These are phyloP conservation scores for Detonula confervacea DNA, from an alignment of 352 stramenopile genomes.

Conservation along the genomic window DNA sequence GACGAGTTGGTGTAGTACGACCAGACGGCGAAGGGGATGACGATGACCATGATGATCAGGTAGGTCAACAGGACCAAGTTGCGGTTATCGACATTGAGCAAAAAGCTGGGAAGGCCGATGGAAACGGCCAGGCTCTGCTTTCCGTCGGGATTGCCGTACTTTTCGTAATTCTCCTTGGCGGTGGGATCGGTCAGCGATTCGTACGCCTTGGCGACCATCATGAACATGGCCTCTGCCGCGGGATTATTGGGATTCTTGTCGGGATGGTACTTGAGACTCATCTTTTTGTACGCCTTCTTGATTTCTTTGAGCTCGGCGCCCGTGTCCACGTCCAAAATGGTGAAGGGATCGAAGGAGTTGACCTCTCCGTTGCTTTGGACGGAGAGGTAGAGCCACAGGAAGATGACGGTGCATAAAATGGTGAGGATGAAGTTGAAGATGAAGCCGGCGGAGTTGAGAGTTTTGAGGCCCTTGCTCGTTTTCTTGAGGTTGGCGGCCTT, in stretches of 20 bases:
- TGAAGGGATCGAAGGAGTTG: constrained; percentile 98
- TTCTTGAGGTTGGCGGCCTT: constrained; percentile 84
- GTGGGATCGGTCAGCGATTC: constrained; percentile 95
- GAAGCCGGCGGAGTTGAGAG: constrained; percentile 86
- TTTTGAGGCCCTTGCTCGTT: constrained; percentile 72
- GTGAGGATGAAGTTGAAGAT: constrained; percentile 84
- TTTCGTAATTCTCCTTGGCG: constrained; percentile 97
- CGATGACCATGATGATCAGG: constrained; percentile 97
- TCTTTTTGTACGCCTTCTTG: constrained; percentile 90
- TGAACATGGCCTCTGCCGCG: constrained; percentile 97
- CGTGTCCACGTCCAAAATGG: constrained; percentile 93
- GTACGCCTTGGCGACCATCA: constrained; percentile 95
- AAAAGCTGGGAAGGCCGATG: constrained; percentile 96
- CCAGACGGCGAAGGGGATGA: constrained; percentile 95
- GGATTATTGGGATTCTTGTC: constrained; percentile 97
- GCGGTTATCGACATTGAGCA: constrained; percentile 97
- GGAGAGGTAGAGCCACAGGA: constrained; percentile 90
- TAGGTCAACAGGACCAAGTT: constrained; percentile 98
- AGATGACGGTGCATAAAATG: constrained; percentile 91
- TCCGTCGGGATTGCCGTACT: constrained; percentile 98
- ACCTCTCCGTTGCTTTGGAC: constrained; percentile 96
- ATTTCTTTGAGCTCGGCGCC: constrained; percentile 93
- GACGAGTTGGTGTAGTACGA: constrained; percentile 91
- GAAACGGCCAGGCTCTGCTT: constrained; percentile 95
- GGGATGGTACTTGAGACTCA: constrained; percentile 85